Base-by-base conservation (phyloP, 1,284 basidiomycete genomes). In the Fomitopsis pinicola region DNA sequence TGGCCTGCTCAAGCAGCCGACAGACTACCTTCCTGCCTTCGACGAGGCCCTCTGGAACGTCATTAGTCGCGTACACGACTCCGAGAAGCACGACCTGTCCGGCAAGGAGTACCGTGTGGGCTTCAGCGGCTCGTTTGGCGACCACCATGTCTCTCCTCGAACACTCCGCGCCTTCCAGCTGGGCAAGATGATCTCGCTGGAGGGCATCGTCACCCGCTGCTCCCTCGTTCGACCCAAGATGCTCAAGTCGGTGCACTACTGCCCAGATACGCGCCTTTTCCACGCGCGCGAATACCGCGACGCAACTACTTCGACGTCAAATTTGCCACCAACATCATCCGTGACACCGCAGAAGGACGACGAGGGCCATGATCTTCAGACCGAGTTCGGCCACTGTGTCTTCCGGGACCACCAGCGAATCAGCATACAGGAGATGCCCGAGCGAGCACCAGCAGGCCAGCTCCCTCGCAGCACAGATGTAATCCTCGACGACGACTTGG, bases 361-460 rank as follows among this genome's bases (percentile, higher is more conserved):
- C 54, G 91, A 95, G 60, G 95, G 94, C 2, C 87, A 90, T 71
- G 80, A 87, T 6, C 80, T 99, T 54, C 85, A 95, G 71, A 98
- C 92, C 71, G 97, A 99, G 78, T 99, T 89, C 72, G 97, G 97
- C 12, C 82, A 91, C 64, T 95, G 92, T 71, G 87, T 91, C 5
- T 99, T 97, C 81, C 85, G 94, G 61, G 97, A 99, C 77, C 94
- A 98, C 77, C 97, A 99, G 77, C 88, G 94, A 66, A 94, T 99
- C 72, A 95, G 90, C 72, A 98, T 99, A 64, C 97, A 99, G 76
- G 97, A 99, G 74, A 99, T 99, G 97, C 97, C 97, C 1, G 97
- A 99, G 77, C 87, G 97, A 15, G 96, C 97, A 8, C 97, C 97
- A 19, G 91, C 97, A 22, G 97, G 97, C 33, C 97, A 99, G 76